Base-by-base conservation (phyloP, 2,329 filamentous ascomycete species). In the Simplicillium aogashimaense region DNA sequence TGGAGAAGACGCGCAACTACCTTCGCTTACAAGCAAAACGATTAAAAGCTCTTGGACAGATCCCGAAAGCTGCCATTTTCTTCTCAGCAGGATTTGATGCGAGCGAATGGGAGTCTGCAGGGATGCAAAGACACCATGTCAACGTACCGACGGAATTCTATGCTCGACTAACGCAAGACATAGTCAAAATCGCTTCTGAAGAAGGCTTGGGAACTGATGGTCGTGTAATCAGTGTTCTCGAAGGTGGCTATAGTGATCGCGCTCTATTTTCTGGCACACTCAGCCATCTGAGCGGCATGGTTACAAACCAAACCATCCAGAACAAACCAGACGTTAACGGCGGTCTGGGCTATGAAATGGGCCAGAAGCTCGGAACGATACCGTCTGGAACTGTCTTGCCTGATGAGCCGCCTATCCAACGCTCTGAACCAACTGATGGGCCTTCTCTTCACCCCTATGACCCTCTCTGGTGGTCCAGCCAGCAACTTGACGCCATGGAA, bases 111-210 rank as follows among this genome's bases (percentile, higher is more conserved):
- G 92, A 98, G 59, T 81, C 84, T 14, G 70, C 76, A 4, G 87
- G 86, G 3, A 98, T 98, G 92, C 92, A 98, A 61, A 76, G 92
- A 36, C 92, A 98, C 60, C 83, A 85, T 43, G 89, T 95, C 53
- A 95, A 95, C 54, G 92, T 98, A 2, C 90, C 92, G 0, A 98
- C 90, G 0, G 86, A 90, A 39, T 98, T 98, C 57, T 98, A 97
- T 56, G 92, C 92, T 37, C 79, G 84, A 2, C 83, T 98, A 47
- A 90, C 90, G 0, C 75, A 81, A 35, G 92, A 98, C 54, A 76
- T 95, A 3, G 81, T 94, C 12, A 78, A 74, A 36, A 67, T 98
- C 43, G 84, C 94, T 0, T 74, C 85, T 32, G 88, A 95, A 56
- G 80, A 86, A 50, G 84, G 74, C 2, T 75, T 86, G 2, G 74